Conservation (phyloP, 306 rosid genomes). For the Heteromeles arbutifolia region DNA sequence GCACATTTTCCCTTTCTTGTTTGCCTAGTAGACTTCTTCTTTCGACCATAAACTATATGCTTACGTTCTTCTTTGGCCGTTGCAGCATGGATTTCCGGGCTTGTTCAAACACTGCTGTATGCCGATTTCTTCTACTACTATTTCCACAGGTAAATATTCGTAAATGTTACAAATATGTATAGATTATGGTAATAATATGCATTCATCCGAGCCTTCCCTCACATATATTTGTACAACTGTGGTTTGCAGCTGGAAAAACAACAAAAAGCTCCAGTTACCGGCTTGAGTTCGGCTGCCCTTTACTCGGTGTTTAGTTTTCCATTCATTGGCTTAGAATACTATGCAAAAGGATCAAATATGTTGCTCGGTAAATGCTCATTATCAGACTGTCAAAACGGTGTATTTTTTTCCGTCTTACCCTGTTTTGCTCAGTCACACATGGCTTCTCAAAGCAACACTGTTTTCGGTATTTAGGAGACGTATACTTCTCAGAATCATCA, state of each 20-base stretch:
- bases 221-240: not conserved
- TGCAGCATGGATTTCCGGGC: conserved; percentile 89
- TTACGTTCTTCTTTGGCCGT: conserved; percentile 1
- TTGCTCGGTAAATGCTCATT: not conserved
- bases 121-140: conserved; percentile 92
- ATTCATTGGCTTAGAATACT: not conserved
- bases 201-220: conserved; percentile 9
- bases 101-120: conserved; percentile 76
- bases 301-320: not conserved
- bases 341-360: not conserved
- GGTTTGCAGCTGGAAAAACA: conserved; percentile 80
- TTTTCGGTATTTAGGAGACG: conserved; percentile 8
- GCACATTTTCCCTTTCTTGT: not conserved
- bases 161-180: not conserved
- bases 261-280: conserved; percentile 74
- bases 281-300: conserved; percentile 36
- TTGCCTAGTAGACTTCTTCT: not conserved
- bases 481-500: not conserved
- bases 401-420: not conserved
- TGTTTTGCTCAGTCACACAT: not conserved
- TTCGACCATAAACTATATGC: not conserved
- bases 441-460: conserved; percentile 1
- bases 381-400: not conserved
- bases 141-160: conserved; percentile 56
- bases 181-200: not conserved